Conservation (phyloP, 2,329 filamentous ascomycete genomes). For the Graphium sp. region DNA sequence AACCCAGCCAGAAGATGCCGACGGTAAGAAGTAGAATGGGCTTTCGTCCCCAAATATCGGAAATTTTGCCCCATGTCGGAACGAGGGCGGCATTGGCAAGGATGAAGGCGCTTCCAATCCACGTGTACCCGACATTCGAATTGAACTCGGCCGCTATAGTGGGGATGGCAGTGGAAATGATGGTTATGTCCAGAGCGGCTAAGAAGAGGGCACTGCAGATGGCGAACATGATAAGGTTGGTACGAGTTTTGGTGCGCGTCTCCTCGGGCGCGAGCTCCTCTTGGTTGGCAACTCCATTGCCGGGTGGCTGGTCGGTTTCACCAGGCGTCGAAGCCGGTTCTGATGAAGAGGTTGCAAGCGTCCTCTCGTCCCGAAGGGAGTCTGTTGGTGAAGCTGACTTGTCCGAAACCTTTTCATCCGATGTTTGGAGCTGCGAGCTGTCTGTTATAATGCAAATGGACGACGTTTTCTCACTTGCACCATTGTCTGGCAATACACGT, state of each 20-base stretch:
- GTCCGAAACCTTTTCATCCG: too few species aligned
- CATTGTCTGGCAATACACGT: too few species aligned
- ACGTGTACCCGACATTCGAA: constrained; percentile 55
- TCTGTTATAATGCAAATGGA: too few species aligned
- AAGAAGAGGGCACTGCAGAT: constrained; percentile 30
- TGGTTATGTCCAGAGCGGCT: constrained; percentile 39
- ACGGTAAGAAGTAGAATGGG: constrained; percentile 32
- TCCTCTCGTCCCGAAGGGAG: too few species aligned
- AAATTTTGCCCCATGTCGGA: constrained; percentile 52
- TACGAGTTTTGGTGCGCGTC: constrained; percentile 18
- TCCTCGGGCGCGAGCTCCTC: constrained; percentile 12
- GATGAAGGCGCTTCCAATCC: constrained; percentile 62
- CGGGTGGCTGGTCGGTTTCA: too few species aligned
- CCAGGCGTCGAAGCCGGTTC: too few species aligned
- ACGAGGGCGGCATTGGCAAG: constrained; percentile 50
- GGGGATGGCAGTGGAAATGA: constrained; percentile 50
- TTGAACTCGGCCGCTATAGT: constrained; percentile 47
- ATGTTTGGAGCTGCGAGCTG: too few species aligned
- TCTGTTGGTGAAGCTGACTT: too few species aligned
- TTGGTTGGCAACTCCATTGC: neutral
- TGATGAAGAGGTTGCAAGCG: too few species aligned
- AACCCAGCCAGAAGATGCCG: constrained; percentile 35
- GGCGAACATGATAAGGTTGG: constrained; percentile 20
- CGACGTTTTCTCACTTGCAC: too few species aligned
- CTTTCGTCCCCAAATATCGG: constrained; percentile 42